Conservation (phyloP, 306 rosid genomes). For the Vigna radiata region DNA sequence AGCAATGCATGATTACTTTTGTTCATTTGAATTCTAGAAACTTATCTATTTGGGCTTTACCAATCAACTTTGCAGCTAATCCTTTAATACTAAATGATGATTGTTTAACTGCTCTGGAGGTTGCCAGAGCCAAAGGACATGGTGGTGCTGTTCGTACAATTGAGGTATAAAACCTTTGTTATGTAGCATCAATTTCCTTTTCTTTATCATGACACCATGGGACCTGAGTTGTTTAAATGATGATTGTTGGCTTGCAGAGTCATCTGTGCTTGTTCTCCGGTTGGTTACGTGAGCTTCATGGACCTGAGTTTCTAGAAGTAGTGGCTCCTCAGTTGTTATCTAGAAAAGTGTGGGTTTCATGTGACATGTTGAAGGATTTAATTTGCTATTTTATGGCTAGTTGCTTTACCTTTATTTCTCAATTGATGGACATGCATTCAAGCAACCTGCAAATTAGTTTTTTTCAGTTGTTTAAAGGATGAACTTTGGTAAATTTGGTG, state of each 20-base stretch:
- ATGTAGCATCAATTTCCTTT: constrained; percentile 9
- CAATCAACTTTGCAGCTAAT: constrained; percentile 70
- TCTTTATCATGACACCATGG: constrained; percentile 31
- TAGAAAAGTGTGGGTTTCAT: constrained; percentile 77
- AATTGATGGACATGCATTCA: constrained; percentile 41
- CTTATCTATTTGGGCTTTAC: constrained; percentile 34
- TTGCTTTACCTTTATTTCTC: constrained; percentile 26
- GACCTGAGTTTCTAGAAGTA: constrained; percentile 91
- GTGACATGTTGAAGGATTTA: constrained; percentile 47
- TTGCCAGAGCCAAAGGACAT: constrained; percentile 89
- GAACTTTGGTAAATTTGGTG: constrained; percentile 3
- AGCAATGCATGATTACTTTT: constrained; percentile 15
- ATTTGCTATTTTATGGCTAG: constrained; percentile 15
- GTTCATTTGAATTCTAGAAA: constrained; percentile 36
- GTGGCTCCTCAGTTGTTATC: constrained; percentile 84
- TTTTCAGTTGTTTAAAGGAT: background rate
- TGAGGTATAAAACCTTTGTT: constrained; percentile 62
- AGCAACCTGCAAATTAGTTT: constrained; percentile 14
- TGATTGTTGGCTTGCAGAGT: constrained; percentile 55
- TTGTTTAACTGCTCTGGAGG: constrained; percentile 88
- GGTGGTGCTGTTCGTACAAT: constrained; percentile 77
- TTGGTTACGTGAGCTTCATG: constrained; percentile 93
- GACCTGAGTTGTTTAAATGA: constrained; percentile 36
- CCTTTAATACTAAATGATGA: constrained; percentile 88
- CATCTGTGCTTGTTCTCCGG: constrained; percentile 92